Evolutionary conservation across 2,329 filamentous ascomycete genomes (phyloP), one percentile per base, ranked within the genome.

Genomic region (Pseudohalonectria lignicola): DNA sequence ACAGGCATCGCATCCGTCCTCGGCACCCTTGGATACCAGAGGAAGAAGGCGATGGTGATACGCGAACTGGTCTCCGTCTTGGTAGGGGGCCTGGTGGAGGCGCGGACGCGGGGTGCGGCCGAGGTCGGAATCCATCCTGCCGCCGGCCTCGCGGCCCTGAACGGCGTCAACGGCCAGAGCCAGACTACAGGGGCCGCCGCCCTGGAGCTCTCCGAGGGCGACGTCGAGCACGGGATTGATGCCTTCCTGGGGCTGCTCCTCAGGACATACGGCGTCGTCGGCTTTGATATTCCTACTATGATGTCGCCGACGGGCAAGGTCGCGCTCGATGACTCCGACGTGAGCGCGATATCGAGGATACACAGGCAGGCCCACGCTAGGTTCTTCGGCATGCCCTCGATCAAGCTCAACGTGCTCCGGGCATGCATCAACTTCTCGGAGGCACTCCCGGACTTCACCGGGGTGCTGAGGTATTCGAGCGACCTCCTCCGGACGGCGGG

Each of bases 101-200:
- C 92, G 13, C 76, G 92, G 29, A 95, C 93, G 34, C 74, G 90
- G 34, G 90, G 90, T 23, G 92, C 92, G 30, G 88, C 92, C n/a
- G 92, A 96, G 53, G 85, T 92, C 51, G 92, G 90, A 4, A 86
- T 98, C 26, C 90, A 96, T 60, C 92, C 92, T 30, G 90, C 90
- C 15, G 86, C 90, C 9, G 88, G 86, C 0, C 64, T 95, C 36
- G 79, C 86, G 19, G 79, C 81, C 11, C 63, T 92, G 21, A 82
- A 78, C 45, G 64, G 73, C 10, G 57, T 63, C 3, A 64, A 62
- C 40, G 65, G 67, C 1, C 67, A 67, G 31, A n/a, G 67, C 1
- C 58, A 56, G 16, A 68, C 64, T 41, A 71, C 70, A 9, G 63
- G 68, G 6, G 64, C 70, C 7, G 64, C 71, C 25, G 71, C 67